Evolutionary conservation across 306 rosid genomes (phyloP).

Genomic region (Prunus salicina): DNA sequence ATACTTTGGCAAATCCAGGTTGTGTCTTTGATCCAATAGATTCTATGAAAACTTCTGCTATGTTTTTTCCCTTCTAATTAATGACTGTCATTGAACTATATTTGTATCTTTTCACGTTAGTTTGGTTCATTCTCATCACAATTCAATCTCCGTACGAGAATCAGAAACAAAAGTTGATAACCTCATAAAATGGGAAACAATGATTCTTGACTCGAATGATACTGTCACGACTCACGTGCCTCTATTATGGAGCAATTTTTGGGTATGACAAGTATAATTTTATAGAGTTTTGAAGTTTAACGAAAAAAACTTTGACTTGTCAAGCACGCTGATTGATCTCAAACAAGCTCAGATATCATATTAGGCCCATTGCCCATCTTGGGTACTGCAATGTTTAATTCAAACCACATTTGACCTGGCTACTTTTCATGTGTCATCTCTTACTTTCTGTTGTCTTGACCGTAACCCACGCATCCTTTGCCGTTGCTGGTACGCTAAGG

Average conservation of each 20-base stretch:
- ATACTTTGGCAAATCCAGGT: not conserved
- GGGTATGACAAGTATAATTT: not conserved
- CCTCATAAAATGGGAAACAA: too few relatives aligned
- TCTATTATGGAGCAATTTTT: too few relatives aligned
- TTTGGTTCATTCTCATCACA: not conserved
- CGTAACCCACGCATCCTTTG: not conserved
- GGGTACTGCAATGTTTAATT: not conserved
- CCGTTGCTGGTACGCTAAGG: not conserved
- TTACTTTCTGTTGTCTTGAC: not conserved
- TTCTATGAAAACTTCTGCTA: not conserved
- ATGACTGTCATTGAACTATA: not conserved
- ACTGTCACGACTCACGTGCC: too few relatives aligned
- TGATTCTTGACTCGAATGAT: too few relatives aligned
- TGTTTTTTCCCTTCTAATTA: not conserved
- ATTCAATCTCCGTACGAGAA: too few relatives aligned
- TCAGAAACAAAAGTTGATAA: too few relatives aligned
- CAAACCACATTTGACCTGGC: not conserved
- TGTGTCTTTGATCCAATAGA: not conserved
- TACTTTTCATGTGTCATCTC: not conserved
- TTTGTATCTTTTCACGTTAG: not conserved
- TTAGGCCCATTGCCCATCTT: not conserved
- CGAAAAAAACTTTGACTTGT: not conserved
- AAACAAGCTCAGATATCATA: not conserved
- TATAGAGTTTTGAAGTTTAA: not conserved
- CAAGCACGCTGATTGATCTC: not conserved